A percentile compares a stretch with the other conserved stretches of the same genome.
Evolutionary conservation across 192 early-diverging fungal species (phyloP).

Genomic region (Chytriomyces hyalinus): DNA sequence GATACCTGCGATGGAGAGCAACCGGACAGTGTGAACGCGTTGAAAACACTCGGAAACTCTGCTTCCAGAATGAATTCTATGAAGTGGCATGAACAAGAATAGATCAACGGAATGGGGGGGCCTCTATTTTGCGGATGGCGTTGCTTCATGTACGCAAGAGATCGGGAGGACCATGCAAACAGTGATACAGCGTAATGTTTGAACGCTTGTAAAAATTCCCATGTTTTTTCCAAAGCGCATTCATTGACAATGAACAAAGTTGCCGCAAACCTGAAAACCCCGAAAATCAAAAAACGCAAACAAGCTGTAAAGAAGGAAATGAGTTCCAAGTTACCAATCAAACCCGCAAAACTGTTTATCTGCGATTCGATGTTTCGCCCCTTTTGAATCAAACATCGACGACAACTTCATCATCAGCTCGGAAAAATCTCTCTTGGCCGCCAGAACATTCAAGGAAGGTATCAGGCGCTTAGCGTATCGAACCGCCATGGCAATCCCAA

Average conservation of each 20-base stretch:
- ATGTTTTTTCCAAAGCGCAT: constrained; percentile 21
- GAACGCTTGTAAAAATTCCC: constrained; percentile 28
- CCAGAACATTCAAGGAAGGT: background rate
- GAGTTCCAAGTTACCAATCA: background rate
- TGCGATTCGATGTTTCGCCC: background rate
- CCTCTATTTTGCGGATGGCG: background rate
- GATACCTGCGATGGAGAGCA: constrained; percentile 59
- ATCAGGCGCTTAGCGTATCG: constrained; percentile 41
- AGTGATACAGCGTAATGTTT: constrained; percentile 30
- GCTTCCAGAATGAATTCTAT: constrained; percentile 52
- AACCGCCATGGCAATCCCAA: constrained; percentile 34
- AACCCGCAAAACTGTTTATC: constrained; percentile 4
- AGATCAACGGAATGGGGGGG: constrained; percentile 38
- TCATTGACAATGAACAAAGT: constrained; percentile 45
- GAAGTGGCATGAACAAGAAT: constrained; percentile 48
- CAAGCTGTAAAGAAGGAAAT: background rate
- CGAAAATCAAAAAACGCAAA: constrained; percentile 14
- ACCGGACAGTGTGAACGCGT: constrained; percentile 56
- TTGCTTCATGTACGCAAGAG: background rate
- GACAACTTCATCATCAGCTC: constrained; percentile 13
- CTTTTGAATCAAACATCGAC: constrained; percentile 15
- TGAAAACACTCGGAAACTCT: constrained; percentile 48
- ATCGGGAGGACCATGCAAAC: constrained; percentile 42
- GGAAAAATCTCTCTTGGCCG: constrained; percentile 13
- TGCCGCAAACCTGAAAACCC: constrained; percentile 55